These are phyloP conservation scores for Agaricus blazei DNA, from an alignment of 768 basidiomycete species.

Conservation along the genomic window DNA sequence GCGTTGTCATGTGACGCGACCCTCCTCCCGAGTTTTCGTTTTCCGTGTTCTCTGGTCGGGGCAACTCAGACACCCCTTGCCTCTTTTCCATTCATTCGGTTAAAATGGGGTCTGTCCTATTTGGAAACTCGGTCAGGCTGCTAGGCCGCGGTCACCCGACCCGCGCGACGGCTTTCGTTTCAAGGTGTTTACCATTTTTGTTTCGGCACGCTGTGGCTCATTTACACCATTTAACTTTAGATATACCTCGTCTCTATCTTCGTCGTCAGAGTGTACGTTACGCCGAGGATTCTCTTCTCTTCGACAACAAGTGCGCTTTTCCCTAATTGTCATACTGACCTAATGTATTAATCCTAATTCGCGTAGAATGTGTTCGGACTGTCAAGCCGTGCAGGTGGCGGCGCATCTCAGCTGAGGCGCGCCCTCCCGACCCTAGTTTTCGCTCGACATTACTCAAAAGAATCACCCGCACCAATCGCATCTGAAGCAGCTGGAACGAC, in stretches of 20 bases:
- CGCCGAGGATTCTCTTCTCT: conserved; percentile 5
- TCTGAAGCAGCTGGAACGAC: not conserved
- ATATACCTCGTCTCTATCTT: not conserved
- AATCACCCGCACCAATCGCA: not conserved
- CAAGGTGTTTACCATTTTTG: not conserved
- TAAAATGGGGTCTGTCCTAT: conserved; percentile 3
- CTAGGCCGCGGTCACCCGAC: not conserved
- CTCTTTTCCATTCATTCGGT: not conserved
- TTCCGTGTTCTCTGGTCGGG: not conserved
- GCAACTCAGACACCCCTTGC: not conserved
- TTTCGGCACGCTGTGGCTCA: not conserved
- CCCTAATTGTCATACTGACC: not conserved
- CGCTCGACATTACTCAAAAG: conserved; percentile 9
- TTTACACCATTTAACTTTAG: not conserved
- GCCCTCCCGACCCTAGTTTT: not conserved
- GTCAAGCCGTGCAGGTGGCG: not conserved
- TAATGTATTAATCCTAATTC: not conserved
- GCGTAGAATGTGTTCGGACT: conserved; percentile 4
- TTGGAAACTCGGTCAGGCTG: not conserved
- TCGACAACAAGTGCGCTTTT: not conserved
- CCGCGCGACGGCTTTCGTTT: not conserved
- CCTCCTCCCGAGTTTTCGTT: not conserved
- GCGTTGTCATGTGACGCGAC: too few species aligned
- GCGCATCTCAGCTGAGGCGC: not conserved
- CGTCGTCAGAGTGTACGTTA: not conserved